Evolutionary conservation across 129 eudicot species (phyloP).

Genomic region (Centrapalus pauciflorus): DNA sequence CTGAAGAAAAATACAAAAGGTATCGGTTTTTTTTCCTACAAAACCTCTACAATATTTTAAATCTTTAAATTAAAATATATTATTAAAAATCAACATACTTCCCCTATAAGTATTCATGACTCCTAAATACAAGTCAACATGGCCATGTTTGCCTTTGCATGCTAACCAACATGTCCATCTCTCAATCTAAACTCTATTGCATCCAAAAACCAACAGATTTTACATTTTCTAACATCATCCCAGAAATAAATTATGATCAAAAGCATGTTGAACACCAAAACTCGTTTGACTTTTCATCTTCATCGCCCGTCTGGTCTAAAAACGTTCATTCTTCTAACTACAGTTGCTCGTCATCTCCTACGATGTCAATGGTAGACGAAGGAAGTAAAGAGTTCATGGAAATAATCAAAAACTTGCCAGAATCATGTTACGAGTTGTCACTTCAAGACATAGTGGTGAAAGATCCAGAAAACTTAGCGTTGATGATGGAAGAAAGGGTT

Average conservation of each 20-base stretch:
- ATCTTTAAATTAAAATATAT: no score
- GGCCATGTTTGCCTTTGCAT: constrained; percentile 16
- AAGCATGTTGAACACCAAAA: background rate
- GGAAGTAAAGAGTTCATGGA: constrained; percentile 29
- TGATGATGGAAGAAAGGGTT: background rate
- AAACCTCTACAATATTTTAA: no score
- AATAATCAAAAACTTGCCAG: constrained; percentile 13
- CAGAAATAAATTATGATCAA: background rate
- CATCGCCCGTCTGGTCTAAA: constrained; percentile 21
- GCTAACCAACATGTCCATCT: constrained; percentile 3
- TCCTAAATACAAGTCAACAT: background rate
- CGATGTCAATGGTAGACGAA: background rate
- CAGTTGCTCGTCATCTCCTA: background rate
- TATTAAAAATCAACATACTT: no score
- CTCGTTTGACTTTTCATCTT: constrained; percentile 7
- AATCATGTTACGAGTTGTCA: constrained; percentile 25
- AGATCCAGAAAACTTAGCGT: constrained; percentile 3
- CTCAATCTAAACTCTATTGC: constrained; percentile 17
- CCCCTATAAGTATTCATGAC: constrained; percentile 12
- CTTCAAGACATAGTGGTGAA: constrained; percentile 18
- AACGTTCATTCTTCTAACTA: background rate
- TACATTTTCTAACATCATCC: constrained; percentile 27
- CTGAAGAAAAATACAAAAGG: no score
- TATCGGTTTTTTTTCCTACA: no score
- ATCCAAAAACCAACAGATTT: constrained; percentile 8